Evolutionary conservation across 768 basidiomycete species (phyloP), one percentile per base, ranked within the genome.

Genomic region (Pisolithus microcarpus): DNA sequence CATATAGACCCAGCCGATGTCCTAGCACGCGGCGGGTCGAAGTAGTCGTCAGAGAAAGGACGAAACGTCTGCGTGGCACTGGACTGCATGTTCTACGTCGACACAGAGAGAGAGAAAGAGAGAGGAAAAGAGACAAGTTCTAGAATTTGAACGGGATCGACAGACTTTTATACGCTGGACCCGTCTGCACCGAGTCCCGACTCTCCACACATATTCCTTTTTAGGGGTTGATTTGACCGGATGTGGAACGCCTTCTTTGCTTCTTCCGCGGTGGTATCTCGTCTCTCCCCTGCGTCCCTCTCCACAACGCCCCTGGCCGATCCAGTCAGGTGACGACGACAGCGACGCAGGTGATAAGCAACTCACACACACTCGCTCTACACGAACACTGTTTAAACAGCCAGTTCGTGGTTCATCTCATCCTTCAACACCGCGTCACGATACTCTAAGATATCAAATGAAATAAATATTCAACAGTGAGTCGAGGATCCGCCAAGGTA

Each of bases 1-100:
- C 87, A 91, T 55, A 91, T 90, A 46, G 86, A 87, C 13, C 74
- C 75, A 31, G 70, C 67, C 0, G 63, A 65, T 23, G 77, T 71
- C 57, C 72, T 73, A 46, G 66, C 68, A 36, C 65, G 59, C 4
- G 73, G 70, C 36, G 72, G 73, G 58, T 64, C 71, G 51, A 67
- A 65, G 44, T 76, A 65, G 43, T 76, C 69, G 46, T 73, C 70
- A 45, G 67, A 53, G 54, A 70, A 66, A 43, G 70, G 61, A 61
- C 44, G 56, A 50, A 69, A 67, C 16, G 68, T 49, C 58, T 62
- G 65, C 7, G 53, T 7, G 46, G 7, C 53, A 26, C 58, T 52
- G 47, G 61, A 23, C 49, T 70, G 66, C 67, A 68, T 70, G 56
- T 13, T 37, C 45, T 50, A 16, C 48, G 47, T 30, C 6, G 30